Percentiles rank a stretch among this genome's conserved stretches.
Evolutionary conservation across 2,329 filamentous ascomycete genomes (phyloP).

Genomic region (Sporothrix brunneoviolacea): DNA sequence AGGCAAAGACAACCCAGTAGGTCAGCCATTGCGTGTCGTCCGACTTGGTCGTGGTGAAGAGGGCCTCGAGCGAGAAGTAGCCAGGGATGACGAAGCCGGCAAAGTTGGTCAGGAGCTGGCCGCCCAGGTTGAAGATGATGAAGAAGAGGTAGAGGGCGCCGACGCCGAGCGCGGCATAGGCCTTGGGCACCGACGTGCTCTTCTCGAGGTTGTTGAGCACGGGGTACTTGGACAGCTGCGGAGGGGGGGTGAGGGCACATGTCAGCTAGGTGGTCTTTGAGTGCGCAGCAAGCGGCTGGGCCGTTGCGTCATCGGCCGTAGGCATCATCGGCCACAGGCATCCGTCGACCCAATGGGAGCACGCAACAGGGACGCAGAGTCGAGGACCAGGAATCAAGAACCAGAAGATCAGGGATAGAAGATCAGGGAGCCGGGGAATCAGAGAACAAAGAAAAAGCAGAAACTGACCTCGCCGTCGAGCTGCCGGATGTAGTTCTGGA

Average conservation of each 20-base stretch:
- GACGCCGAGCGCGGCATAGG: slow-evolving; percentile 72
- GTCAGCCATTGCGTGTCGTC: slow-evolving; percentile 80
- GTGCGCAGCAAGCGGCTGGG: not conserved
- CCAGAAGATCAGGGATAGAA: not conserved
- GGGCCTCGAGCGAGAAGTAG: slow-evolving; percentile 75
- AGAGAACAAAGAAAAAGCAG: slow-evolving; percentile 14
- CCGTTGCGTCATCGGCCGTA: slow-evolving; percentile 1
- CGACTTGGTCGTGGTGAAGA: slow-evolving; percentile 63
- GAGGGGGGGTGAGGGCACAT: not conserved
- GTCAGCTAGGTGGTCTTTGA: not conserved
- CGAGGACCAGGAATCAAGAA: not conserved
- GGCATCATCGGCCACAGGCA: no score
- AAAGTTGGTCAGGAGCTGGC: slow-evolving; percentile 80
- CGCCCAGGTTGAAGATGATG: slow-evolving; percentile 86
- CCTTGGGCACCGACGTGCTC: slow-evolving; percentile 76
- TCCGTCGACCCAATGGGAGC: not conserved
- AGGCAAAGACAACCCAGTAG: slow-evolving; percentile 82
- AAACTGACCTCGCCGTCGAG: slow-evolving; percentile 74
- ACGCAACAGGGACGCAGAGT: not conserved
- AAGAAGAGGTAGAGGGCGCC: slow-evolving; percentile 81
- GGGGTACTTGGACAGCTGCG: slow-evolving; percentile 80
- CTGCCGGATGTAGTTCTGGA: slow-evolving; percentile 67
- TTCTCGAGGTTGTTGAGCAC: slow-evolving; percentile 79
- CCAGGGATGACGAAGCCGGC: slow-evolving; percentile 76
- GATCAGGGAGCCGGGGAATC: not conserved